Evolutionary conservation across 2,329 filamentous ascomycete genomes (phyloP).

Genomic region (Cladosporium sp.): DNA sequence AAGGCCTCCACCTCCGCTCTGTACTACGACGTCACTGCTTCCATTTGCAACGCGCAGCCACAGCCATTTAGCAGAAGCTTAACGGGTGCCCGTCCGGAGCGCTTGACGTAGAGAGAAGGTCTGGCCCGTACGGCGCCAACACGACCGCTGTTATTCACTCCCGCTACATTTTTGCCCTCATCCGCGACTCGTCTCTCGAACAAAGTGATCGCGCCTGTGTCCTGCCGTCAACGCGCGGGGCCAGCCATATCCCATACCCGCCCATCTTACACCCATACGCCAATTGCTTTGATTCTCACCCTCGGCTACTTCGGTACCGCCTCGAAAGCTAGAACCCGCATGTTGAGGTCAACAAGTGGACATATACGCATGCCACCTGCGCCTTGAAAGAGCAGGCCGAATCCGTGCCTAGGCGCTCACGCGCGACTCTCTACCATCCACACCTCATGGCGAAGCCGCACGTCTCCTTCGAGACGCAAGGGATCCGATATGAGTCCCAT

Average conservation of each 20-base stretch:
- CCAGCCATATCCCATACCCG: not conserved
- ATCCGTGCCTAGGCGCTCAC: not conserved
- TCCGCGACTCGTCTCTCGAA: not conserved
- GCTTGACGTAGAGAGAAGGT: not conserved
- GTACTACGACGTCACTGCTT: not conserved
- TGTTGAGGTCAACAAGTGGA: not conserved
- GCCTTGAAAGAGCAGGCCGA: not conserved
- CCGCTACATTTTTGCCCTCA: not conserved
- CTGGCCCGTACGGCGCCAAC: not conserved
- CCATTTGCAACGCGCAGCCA: slow-evolving; percentile 1
- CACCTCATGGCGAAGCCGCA: slow-evolving; percentile 13
- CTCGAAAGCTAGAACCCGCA: not conserved
- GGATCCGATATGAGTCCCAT: slow-evolving; percentile 1
- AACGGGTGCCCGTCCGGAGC: not conserved
- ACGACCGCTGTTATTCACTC: not conserved
- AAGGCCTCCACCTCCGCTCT: not conserved
- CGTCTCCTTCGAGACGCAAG: slow-evolving; percentile 20
- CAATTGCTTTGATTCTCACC: not conserved
- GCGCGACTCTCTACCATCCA: not conserved
- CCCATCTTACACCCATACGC: not conserved
- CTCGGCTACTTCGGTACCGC: not conserved
- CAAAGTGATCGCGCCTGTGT: not conserved
- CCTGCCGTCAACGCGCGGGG: not conserved
- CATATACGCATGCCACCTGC: slow-evolving; percentile 6
- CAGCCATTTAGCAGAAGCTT: slow-evolving; percentile 7